Percentiles rank a stretch among this genome's conserved stretches.
Conservation (phyloP, 331 rosid species). For the Telfairia occidentalis region DNA sequence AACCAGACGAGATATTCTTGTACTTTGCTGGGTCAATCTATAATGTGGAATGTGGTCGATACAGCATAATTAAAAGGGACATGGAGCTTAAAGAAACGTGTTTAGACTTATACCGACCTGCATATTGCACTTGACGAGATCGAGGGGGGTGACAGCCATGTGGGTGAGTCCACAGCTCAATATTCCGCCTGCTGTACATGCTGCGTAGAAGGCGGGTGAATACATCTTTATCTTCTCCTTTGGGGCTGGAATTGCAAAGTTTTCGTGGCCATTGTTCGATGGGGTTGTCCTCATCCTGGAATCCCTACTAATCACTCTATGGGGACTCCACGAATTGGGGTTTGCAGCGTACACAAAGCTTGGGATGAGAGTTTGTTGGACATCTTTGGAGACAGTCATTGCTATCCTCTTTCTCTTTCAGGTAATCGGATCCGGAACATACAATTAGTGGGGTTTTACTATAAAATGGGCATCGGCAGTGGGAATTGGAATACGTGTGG, state of each 20-base stretch:
- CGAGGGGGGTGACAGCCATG: conserved; percentile 66
- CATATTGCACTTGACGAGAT: conserved; percentile 80
- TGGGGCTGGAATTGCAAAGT: conserved; percentile 54
- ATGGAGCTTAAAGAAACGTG: background rate
- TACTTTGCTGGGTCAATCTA: conserved; percentile 70
- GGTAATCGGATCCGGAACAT: too few species aligned
- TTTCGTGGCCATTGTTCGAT: too few species aligned
- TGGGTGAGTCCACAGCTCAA: conserved; percentile 57
- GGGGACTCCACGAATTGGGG: too few species aligned
- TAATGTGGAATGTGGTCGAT: background rate
- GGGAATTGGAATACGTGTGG: background rate
- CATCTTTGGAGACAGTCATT: conserved; percentile 15
- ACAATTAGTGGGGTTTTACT: background rate
- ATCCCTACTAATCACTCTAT: too few species aligned
- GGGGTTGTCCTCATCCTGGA: too few species aligned
- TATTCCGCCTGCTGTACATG: conserved; percentile 40
- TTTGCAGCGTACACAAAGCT: conserved; percentile 44
- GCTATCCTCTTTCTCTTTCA: background rate
- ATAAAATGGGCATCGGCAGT: background rate
- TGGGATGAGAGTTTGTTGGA: conserved; percentile 39
- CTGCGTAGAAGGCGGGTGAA: conserved; percentile 48
- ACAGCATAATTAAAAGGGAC: too few species aligned
- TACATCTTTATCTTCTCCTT: conserved; percentile 37
- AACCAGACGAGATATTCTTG: conserved; percentile 51
- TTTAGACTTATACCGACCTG: too few species aligned